A percentile compares a stretch with the other conserved stretches of the same genome.
These are phyloP conservation scores for Saprolegnia diclina DNA, from an alignment of 352 stramenopile genomes.

Conservation along the genomic window DNA sequence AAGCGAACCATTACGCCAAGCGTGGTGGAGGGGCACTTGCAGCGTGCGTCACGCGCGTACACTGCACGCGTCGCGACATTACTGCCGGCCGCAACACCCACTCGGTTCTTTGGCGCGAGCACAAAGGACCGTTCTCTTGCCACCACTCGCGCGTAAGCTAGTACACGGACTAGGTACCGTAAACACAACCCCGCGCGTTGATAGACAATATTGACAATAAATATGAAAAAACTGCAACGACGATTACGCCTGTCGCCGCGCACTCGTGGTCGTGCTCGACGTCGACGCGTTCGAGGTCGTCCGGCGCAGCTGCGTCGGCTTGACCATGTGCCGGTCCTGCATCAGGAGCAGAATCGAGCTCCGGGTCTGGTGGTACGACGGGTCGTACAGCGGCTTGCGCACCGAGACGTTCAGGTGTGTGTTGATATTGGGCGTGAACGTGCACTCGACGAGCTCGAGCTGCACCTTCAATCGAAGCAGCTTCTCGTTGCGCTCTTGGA, in stretches of 20 bases:
- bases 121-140: not conserved
- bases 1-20: too few relatives aligned
- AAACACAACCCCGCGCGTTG: too few relatives aligned
- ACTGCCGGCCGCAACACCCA: too few relatives aligned
- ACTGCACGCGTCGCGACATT: too few relatives aligned
- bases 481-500: not conserved
- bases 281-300: not conserved
- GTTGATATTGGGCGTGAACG: slow-evolving; percentile 2
- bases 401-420: not conserved
- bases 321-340: not conserved
- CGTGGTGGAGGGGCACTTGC: too few relatives aligned
- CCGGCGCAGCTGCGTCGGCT: not conserved
- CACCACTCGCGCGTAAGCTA: not conserved
- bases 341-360: slow-evolving; percentile 11
- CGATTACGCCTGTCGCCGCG: not conserved
- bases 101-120: not conserved
- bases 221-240: not conserved
- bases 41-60: too few relatives aligned
- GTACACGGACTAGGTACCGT: too few relatives aligned
- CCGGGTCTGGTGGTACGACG: not conserved
- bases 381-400: slow-evolving; percentile 6
- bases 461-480: not conserved
- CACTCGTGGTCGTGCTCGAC: not conserved
- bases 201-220: slow-evolving; percentile 1
- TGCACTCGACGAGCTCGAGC: not conserved